These are phyloP conservation scores for Spergularia azorica DNA, from an alignment of 179 eudicot species.

Conservation along the genomic window DNA sequence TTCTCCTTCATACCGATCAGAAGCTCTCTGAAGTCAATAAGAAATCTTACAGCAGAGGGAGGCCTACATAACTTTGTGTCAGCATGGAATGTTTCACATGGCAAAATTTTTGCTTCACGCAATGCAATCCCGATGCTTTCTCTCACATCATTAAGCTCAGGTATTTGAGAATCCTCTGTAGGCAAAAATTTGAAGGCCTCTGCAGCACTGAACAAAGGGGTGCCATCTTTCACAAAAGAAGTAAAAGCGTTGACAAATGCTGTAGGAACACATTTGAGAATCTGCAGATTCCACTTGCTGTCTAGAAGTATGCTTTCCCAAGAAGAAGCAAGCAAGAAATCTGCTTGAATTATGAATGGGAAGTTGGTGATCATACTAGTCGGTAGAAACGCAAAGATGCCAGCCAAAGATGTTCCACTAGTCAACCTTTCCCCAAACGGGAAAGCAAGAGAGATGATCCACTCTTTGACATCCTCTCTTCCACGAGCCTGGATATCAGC, in stretches of 20 bases:
- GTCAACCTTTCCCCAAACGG: constrained; percentile 35
- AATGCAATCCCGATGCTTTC: constrained; percentile 24
- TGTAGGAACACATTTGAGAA: constrained; percentile 34
- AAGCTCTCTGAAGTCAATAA: constrained; percentile 24
- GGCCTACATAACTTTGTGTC: constrained; percentile 28
- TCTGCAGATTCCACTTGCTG: constrained; percentile 41
- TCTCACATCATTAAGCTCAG: constrained; percentile 33
- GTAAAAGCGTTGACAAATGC: constrained; percentile 35
- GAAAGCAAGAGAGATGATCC: constrained; percentile 39
- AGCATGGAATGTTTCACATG: constrained; percentile 29
- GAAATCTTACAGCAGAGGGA: constrained; percentile 23
- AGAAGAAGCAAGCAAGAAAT: constrained; percentile 44
- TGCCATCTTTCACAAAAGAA: constrained; percentile 27
- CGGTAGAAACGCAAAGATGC: constrained; percentile 45
- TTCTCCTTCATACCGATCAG: constrained; percentile 13
- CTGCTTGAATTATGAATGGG: constrained; percentile 43
- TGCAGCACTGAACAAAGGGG: constrained; percentile 13
- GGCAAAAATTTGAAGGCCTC: constrained; percentile 34
- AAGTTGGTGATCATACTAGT: constrained; percentile 43
- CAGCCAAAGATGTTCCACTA: constrained; percentile 30
- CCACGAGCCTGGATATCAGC: constrained; percentile 24
- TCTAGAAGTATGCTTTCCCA: constrained; percentile 39
- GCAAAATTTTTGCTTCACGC: constrained; percentile 23
- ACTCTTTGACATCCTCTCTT: constrained; percentile 37
- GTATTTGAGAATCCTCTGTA: constrained; percentile 20